Conservation (phyloP, 371 early-diverging fungal genomes). For the Mycotypha africana region DNA sequence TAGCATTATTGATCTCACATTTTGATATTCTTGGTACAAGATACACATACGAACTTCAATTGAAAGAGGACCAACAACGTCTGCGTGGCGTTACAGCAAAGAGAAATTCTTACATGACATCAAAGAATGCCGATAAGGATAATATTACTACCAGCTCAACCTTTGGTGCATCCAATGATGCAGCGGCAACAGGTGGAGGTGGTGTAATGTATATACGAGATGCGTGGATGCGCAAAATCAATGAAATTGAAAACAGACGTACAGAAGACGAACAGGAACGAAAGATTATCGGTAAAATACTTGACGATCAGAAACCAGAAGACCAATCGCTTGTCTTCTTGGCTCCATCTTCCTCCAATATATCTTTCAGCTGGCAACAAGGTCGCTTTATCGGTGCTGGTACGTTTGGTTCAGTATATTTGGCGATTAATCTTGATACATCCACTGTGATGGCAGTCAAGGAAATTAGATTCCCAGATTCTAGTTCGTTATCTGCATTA, state of each 20-base stretch:
- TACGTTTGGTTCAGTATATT: constrained; percentile 82
- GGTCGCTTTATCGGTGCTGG: constrained; percentile 87
- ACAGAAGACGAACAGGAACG: constrained; percentile 48
- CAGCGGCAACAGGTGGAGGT: constrained; percentile 23
- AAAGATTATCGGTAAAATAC: constrained; percentile 68
- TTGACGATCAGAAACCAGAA: constrained; percentile 74
- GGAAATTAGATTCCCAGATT: constrained; percentile 85
- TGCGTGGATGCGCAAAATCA: constrained; percentile 51
- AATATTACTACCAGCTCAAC: constrained; percentile 40
- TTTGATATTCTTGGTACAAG: constrained; percentile 73
- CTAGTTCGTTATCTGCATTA: constrained; percentile 58
- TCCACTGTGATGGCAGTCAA: constrained; percentile 93
- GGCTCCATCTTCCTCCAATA: constrained; percentile 69
- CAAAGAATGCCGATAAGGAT: constrained; percentile 24
- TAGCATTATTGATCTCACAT: constrained; percentile 76
- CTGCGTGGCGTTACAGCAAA: constrained; percentile 32
- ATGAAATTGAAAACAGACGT: constrained; percentile 45
- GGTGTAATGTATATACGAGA: constrained; percentile 46
- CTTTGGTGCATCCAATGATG: constrained; percentile 36
- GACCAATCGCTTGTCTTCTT: constrained; percentile 73
- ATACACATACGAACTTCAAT: constrained; percentile 45
- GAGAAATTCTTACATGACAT: constrained; percentile 30
- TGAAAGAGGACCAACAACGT: constrained; percentile 40
- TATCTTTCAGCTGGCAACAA: constrained; percentile 83
- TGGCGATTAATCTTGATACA: constrained; percentile 79